Evolutionary conservation across 352 stramenopile genomes (phyloP).

Genomic region (Globisporangium polare): DNA sequence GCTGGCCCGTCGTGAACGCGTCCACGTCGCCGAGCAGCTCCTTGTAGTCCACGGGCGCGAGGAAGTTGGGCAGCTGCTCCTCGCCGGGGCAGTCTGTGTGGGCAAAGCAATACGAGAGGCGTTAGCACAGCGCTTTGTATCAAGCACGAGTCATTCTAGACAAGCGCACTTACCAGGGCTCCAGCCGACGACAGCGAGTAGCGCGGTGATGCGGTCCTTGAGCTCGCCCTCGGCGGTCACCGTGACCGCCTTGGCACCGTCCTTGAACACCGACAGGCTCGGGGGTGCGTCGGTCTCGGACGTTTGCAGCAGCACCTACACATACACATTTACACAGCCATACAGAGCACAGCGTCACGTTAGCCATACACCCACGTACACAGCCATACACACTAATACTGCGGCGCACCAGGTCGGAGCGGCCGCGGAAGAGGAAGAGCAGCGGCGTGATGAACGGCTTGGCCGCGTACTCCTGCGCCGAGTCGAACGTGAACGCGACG

Average conservation of each 20-base stretch:
- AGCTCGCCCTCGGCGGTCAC: constrained; percentile 42
- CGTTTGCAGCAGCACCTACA: constrained; percentile 39
- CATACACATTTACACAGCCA: constrained; percentile 9
- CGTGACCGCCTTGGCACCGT: constrained; percentile 25
- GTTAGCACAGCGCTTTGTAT: background rate
- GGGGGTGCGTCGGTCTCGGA: constrained; percentile 27
- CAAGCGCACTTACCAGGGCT: constrained; percentile 31
- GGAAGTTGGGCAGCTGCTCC: constrained; percentile 50
- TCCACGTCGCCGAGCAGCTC: constrained; percentile 57
- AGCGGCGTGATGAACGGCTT: constrained; percentile 48
- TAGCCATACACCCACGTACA: background rate
- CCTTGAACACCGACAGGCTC: constrained; percentile 54
- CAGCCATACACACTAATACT: background rate
- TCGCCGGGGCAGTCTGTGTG: constrained; percentile 38
- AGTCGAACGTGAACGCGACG: constrained; percentile 30
- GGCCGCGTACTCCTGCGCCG: constrained; percentile 31
- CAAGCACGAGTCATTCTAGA: too few species aligned
- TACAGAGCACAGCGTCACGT: background rate
- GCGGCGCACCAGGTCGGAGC: constrained; percentile 50
- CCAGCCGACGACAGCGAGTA: constrained; percentile 56
- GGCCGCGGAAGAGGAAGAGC: constrained; percentile 56
- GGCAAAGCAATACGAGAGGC: background rate
- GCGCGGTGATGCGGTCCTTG: constrained; percentile 40
- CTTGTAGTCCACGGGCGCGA: constrained; percentile 59
- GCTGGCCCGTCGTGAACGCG: constrained; percentile 60